A percentile compares a stretch with the other conserved stretches of the same genome.
Evolutionary conservation across 2,329 filamentous ascomycete species (phyloP).

Genomic region (Penicillium sp.): DNA sequence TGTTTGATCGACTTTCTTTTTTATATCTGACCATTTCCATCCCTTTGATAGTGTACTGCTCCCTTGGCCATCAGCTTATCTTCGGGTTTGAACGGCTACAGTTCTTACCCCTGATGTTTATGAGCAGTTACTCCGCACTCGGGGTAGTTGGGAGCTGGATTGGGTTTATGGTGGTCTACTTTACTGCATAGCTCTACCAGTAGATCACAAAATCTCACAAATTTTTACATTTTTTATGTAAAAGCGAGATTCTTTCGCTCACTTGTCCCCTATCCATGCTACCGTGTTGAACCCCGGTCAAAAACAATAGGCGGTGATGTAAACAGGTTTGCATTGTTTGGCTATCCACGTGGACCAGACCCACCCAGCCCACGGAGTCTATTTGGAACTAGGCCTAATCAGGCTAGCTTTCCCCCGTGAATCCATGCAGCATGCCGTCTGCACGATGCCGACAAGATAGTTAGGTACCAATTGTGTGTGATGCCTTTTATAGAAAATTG

Average conservation of each 20-base stretch:
- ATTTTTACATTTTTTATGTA: not conserved
- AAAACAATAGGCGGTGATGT: conserved; percentile 8
- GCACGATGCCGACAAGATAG: conserved; percentile 17
- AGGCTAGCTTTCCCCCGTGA: conserved; percentile 14
- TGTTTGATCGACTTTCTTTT: conserved; percentile 86
- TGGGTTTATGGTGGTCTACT: conserved; percentile 90
- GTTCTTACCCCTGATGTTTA: conserved; percentile 96
- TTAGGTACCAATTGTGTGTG: conserved; percentile 13
- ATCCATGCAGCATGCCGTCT: conserved; percentile 20
- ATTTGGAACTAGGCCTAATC: conserved; percentile 13
- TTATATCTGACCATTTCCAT: conserved; percentile 88
- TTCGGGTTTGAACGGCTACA: conserved; percentile 72
- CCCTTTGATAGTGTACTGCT: conserved; percentile 84
- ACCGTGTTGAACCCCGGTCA: not conserved
- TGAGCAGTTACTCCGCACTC: conserved; percentile 86
- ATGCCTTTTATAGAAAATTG: too few species aligned
- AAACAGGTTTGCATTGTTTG: conserved; percentile 25
- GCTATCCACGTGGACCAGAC: conserved; percentile 21
- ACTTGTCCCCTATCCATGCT: not conserved
- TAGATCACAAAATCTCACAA: not conserved
- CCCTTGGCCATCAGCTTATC: conserved; percentile 73
- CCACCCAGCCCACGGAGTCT: conserved; percentile 23
- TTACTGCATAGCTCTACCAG: conserved; percentile 47
- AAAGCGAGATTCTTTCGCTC: too few species aligned
- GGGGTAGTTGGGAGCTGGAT: conserved; percentile 97